Evolutionary conservation across 441 rosid species (phyloP).

Genomic region (Populus hybrid): DNA sequence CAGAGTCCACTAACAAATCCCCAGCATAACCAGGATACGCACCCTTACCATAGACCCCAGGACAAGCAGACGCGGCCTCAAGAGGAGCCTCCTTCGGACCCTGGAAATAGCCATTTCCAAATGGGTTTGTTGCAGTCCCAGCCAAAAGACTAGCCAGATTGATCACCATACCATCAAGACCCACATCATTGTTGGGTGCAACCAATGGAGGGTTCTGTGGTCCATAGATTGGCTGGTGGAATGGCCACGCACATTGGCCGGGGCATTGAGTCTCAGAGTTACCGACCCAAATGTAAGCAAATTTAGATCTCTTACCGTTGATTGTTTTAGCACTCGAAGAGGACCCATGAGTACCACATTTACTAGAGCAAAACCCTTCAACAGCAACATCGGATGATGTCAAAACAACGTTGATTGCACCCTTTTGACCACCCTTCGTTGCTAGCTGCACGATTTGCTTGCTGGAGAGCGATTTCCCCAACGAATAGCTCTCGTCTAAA

Average conservation of each 20-base stretch:
- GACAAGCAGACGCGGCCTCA: constrained; percentile 60
- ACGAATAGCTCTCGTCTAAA: constrained; percentile 46
- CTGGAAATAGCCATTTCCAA: constrained; percentile 56
- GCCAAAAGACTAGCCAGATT: constrained; percentile 56
- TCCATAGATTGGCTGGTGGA: constrained; percentile 63
- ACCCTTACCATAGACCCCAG: constrained; percentile 52
- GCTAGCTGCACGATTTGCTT: constrained; percentile 45
- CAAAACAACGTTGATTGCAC: constrained; percentile 58
- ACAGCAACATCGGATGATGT: constrained; percentile 61
- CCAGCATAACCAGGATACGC: constrained; percentile 63
- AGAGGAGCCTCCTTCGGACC: constrained; percentile 57
- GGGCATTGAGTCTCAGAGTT: constrained; percentile 63
- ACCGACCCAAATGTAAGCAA: constrained; percentile 64
- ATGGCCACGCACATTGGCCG: constrained; percentile 69
- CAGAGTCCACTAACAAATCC: constrained; percentile 36
- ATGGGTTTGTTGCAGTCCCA: constrained; percentile 64
- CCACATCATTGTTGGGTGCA: constrained; percentile 61
- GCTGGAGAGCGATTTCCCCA: constrained; percentile 50
- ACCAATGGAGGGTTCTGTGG: constrained; percentile 53
- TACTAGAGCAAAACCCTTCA: constrained; percentile 58
- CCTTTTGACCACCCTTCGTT: constrained; percentile 42
- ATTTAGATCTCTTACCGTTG: constrained; percentile 30
- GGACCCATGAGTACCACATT: constrained; percentile 63
- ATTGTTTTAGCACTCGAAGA: constrained; percentile 7
- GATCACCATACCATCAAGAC: constrained; percentile 61